Percentiles rank a stretch among this genome's conserved stretches.
phyloP scores from a whole-genome alignment of 2,329 filamentous ascomycete species.

The Myriosclerotinia scirpicola region DNA sequence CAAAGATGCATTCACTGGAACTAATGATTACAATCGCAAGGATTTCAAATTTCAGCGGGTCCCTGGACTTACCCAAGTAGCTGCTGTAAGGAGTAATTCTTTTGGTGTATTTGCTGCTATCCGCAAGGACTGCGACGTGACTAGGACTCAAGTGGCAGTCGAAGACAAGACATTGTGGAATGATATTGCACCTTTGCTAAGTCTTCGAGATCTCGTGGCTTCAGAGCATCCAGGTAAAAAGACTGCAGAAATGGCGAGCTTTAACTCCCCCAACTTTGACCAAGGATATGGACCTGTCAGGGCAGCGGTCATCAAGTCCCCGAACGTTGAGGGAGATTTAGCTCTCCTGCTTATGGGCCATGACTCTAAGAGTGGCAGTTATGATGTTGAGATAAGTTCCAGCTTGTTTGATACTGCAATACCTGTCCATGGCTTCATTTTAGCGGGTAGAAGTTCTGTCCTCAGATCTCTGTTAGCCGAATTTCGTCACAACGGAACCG shows the following conservation, averaged over 20 bases:
- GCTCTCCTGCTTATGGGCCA: conserved; percentile 48
- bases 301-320: conserved; percentile 58
- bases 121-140: conserved; percentile 79
- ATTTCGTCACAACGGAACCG: conserved; percentile 55
- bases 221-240: conserved; percentile 43
- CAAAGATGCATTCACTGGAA: conserved; percentile 58
- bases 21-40: conserved; percentile 64
- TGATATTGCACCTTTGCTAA: conserved; percentile 68
- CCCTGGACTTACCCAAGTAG: conserved; percentile 80
- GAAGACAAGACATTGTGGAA: conserved; percentile 69
- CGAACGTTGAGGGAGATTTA: conserved; percentile 66
- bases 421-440: conserved; percentile 79
- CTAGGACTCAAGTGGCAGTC: conserved; percentile 68
- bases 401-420: conserved; percentile 70
- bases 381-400: conserved; percentile 47
- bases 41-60: conserved; percentile 96
- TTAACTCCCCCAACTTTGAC: conserved; percentile 44
- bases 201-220: conserved; percentile 61
- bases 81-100: conserved; percentile 80
- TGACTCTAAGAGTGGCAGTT: conserved; percentile 43
- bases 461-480: conserved; percentile 62
- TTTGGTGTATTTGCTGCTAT: conserved; percentile 90
- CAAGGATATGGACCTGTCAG: conserved; percentile 53
- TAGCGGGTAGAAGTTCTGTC: conserved; percentile 70
- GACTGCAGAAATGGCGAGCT: conserved; percentile 46